Evolutionary conservation across 2,329 filamentous ascomycete species (phyloP).

Genomic region (Albophoma yamanashiensis): DNA sequence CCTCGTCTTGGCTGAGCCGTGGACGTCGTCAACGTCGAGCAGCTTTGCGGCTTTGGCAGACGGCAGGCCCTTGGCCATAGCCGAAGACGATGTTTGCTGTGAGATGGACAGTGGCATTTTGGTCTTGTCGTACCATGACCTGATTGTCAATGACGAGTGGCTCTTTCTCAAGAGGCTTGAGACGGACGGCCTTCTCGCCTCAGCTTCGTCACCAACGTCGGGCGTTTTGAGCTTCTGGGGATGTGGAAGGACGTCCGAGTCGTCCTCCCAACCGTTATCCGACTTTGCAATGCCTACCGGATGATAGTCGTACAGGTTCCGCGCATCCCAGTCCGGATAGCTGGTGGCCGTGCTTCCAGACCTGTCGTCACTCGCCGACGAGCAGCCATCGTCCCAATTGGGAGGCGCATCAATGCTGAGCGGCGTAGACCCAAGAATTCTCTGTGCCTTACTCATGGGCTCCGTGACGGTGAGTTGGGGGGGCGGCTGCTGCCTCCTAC

Average conservation of each 20-base stretch:
- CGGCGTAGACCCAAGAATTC: constrained; percentile 35
- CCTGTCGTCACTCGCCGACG: constrained; percentile 29
- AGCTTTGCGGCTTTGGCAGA: constrained; percentile 31
- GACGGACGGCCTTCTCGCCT: constrained; percentile 25
- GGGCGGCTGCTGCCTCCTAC: constrained; percentile 26
- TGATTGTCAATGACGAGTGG: constrained; percentile 43
- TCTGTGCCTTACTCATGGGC: constrained; percentile 39
- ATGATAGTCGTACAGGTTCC: constrained; percentile 7
- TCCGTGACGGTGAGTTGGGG: constrained; percentile 18
- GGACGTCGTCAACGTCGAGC: constrained; percentile 31
- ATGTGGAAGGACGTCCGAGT: constrained; percentile 34
- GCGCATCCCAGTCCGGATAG: constrained; percentile 11
- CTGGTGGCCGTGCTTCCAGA: constrained; percentile 28
- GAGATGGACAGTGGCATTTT: constrained; percentile 46
- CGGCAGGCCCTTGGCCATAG: constrained; percentile 45
- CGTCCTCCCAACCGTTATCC: constrained; percentile 28
- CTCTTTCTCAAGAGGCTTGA: constrained; percentile 33
- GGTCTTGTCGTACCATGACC: constrained; percentile 45
- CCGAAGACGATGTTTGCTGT: constrained; percentile 47
- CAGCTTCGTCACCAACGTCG: constrained; percentile 2
- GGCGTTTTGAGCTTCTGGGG: constrained; percentile 9
- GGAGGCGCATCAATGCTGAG: constrained; percentile 29
- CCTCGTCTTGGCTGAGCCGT: constrained; percentile 13
- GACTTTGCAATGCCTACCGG: constrained; percentile 9
- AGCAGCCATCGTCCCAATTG: constrained; percentile 32